These are phyloP conservation scores for Solanum hybrid DNA, from an alignment of 305 asterid genomes.

Conservation along the genomic window DNA sequence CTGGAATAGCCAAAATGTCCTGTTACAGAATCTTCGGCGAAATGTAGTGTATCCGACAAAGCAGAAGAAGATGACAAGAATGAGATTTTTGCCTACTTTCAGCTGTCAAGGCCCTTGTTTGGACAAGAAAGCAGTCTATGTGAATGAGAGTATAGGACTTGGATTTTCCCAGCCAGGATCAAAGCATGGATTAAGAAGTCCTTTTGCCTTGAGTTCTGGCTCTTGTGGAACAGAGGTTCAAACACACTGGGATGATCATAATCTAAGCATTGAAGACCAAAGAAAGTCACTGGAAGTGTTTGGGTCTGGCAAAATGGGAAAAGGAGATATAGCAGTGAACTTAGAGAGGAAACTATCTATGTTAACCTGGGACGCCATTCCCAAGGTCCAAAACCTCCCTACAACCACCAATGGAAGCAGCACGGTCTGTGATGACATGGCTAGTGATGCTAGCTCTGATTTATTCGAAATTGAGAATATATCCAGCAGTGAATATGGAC, in stretches of 20 bases:
- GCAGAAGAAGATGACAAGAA: constrained; percentile 29
- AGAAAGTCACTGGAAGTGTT: constrained; percentile 69
- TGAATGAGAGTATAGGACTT: constrained; percentile 8
- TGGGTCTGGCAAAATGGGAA: constrained; percentile 31
- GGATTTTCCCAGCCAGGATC: constrained; percentile 16
- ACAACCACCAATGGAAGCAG: constrained; percentile 24
- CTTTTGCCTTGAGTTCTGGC: not conserved
- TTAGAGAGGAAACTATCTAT: constrained; percentile 80
- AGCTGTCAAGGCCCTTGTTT: constrained; percentile 54
- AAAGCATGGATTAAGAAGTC: not conserved
- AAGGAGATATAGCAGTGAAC: constrained; percentile 40
- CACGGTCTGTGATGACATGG: constrained; percentile 51
- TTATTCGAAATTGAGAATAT: constrained; percentile 72
- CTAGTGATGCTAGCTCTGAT: constrained; percentile 85
- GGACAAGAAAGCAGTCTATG: constrained; percentile 32
- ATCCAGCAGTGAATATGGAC: constrained; percentile 28
- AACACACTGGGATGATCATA: constrained; percentile 34
- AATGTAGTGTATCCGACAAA: constrained; percentile 13
- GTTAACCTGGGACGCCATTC: constrained; percentile 93
- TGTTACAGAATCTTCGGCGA: constrained; percentile 14
- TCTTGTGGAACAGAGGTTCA: constrained; percentile 22
- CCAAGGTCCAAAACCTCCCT: constrained; percentile 22
- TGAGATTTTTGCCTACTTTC: constrained; percentile 33
- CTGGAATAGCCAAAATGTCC: constrained; percentile 39
- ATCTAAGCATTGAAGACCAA: constrained; percentile 20